Percentiles rank a stretch among this genome's conserved stretches.
Conservation (phyloP, 176 grass and related monocot genomes). For the Saccharum spontaneum region DNA sequence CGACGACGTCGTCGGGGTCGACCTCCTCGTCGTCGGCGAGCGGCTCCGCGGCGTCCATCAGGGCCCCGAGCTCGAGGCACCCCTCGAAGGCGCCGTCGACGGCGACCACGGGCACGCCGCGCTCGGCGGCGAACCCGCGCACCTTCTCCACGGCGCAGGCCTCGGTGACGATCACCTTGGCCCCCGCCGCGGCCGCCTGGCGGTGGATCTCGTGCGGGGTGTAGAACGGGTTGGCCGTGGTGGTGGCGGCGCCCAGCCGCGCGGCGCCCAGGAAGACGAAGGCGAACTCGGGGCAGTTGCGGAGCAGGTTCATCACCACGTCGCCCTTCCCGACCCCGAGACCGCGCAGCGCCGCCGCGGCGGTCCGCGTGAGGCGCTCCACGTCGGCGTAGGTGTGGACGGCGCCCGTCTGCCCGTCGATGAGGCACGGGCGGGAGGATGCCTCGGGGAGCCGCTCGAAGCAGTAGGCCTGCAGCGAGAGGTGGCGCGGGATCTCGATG, state of each 20-base stretch:
- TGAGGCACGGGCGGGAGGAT: conserved; percentile 58
- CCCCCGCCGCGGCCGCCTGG: conserved; percentile 55
- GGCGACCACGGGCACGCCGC: conserved; percentile 43
- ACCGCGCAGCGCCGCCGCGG: conserved; percentile 51
- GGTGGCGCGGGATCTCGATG: conserved; percentile 75
- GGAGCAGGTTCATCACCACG: conserved; percentile 76
- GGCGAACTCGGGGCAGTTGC: conserved; percentile 84
- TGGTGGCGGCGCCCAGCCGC: conserved; percentile 60
- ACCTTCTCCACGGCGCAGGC: conserved; percentile 74
- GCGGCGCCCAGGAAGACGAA: conserved; percentile 81
- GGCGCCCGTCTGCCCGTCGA: conserved; percentile 59
- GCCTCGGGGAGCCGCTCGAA: conserved; percentile 46
- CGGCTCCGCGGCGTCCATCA: conserved; percentile 43
- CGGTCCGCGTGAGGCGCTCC: conserved; percentile 27
- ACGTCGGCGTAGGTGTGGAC: conserved; percentile 72
- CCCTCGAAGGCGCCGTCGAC: conserved; percentile 46
- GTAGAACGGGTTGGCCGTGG: conserved; percentile 88
- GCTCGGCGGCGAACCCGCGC: conserved; percentile 51
- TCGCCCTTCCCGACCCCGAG: conserved; percentile 56
- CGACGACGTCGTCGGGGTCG: conserved; percentile 68
- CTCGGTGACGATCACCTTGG: conserved; percentile 70
- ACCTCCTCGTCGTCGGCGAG: conserved; percentile 47
- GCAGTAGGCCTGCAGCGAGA: conserved; percentile 85
- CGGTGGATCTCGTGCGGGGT: conserved; percentile 82
- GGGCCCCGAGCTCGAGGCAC: conserved; percentile 42